Conservation (phyloP, 371 early-diverging fungal genomes). For the Zopfochytrium polystomum region DNA sequence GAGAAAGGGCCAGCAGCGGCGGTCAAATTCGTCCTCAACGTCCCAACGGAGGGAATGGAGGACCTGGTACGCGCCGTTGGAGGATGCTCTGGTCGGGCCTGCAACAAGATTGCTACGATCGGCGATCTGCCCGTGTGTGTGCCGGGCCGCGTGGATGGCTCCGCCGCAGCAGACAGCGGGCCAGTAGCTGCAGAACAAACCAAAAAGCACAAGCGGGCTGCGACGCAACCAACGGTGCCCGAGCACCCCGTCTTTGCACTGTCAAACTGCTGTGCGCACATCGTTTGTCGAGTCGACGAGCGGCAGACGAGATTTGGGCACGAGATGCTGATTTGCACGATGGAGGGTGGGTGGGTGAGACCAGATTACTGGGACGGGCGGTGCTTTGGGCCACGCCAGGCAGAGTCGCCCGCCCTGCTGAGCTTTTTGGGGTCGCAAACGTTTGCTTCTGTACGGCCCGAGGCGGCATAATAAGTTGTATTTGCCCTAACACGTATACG, state of each 20-base stretch:
- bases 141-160: slow-evolving; percentile 17
- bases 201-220: not conserved
- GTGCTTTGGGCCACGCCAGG: slow-evolving; percentile 16
- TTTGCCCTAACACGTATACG: no score
- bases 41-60: slow-evolving; percentile 23
- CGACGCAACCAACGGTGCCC: not conserved
- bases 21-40: slow-evolving; percentile 18
- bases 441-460: slow-evolving; percentile 16
- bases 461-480: no score
- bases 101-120: slow-evolving; percentile 15
- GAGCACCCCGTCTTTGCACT: slow-evolving; percentile 22
- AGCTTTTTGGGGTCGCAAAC: slow-evolving; percentile 25
- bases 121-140: slow-evolving; percentile 18
- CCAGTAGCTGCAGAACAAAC: not conserved
- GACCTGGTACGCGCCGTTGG: slow-evolving; percentile 23
- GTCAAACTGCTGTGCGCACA: slow-evolving; percentile 21
- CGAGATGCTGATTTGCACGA: slow-evolving; percentile 23
- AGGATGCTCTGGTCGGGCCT: slow-evolving; percentile 17
- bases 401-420: slow-evolving; percentile 9
- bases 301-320: slow-evolving; percentile 29
- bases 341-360: slow-evolving; percentile 17
- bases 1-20: not conserved
- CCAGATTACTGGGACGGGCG: slow-evolving; percentile 31
- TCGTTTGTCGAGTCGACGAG: slow-evolving; percentile 32
- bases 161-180: not conserved